These are phyloP conservation scores for Aspergillus eucalypticola DNA, from an alignment of 2,329 filamentous ascomycete genomes.

Conservation along the genomic window DNA sequence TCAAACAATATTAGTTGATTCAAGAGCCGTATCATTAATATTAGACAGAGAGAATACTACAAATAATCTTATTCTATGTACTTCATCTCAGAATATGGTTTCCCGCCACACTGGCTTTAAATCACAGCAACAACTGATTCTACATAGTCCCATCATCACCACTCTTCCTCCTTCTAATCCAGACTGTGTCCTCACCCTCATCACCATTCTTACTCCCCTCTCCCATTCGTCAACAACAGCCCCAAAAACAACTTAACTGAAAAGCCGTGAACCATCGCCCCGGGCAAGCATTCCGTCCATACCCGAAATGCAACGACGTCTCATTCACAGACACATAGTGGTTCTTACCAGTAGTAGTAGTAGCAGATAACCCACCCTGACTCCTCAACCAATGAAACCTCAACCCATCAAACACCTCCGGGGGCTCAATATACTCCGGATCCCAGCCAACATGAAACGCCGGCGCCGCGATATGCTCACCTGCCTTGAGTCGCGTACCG, in stretches of 20 bases:
- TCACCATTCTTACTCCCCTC: too few relatives aligned
- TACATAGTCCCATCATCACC: too few relatives aligned
- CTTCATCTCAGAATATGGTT: too few relatives aligned
- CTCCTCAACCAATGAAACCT: constrained; percentile 49
- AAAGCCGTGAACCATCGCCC: constrained; percentile 32
- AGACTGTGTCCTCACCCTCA: too few relatives aligned
- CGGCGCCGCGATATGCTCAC: constrained; percentile 48
- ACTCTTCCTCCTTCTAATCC: too few relatives aligned
- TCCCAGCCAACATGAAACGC: constrained; percentile 50
- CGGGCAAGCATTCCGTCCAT: constrained; percentile 53
- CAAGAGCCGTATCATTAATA: too few relatives aligned
- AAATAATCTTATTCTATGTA: too few relatives aligned
- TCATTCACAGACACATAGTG: constrained; percentile 58
- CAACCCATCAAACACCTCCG: constrained; percentile 52
- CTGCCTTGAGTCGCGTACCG: constrained; percentile 50
- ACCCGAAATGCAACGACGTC: constrained; percentile 56
- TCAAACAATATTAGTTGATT: too few relatives aligned
- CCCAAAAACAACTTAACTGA: constrained; percentile 31
- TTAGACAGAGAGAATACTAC: too few relatives aligned
- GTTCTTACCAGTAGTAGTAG: constrained; percentile 37
- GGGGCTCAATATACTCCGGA: constrained; percentile 44
- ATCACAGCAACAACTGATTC: too few relatives aligned
- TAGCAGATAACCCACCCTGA: neutral
- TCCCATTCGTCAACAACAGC: constrained; percentile 23
- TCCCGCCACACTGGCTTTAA: too few relatives aligned